Base-by-base conservation (phyloP, 23 red algal species). In the Agarophyton chilense region DNA sequence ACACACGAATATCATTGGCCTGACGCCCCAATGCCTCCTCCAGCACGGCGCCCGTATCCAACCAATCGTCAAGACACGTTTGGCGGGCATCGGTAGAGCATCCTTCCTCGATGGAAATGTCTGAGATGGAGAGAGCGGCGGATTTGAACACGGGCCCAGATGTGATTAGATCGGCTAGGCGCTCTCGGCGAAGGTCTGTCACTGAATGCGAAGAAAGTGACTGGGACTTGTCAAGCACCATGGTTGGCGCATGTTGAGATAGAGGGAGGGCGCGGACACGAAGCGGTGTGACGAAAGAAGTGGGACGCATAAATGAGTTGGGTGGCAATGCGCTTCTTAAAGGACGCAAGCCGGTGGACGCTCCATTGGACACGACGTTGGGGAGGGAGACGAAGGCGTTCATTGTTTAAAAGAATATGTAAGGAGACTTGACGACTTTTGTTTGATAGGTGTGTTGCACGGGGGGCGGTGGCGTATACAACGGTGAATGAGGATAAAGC, bases 21-120 rank as follows among this genome's bases (percentile, higher is more conserved):
- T 95, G 53, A 71, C 53, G 33, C 41, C 85, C 93, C 28, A 95
- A 86, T 1, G 56, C 85, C 18, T 81, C 19, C 50, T 95, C 88
- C 44, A 95, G 72, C 9, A 91, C 18, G 8, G 54, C 76, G 24
- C 73, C 93, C 44, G 84, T 45, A 19, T 87, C 4, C 25, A 80
- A 14, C 93, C 93, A 95, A 13, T 95, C 93, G 14, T 85, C 92
- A 7, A 85, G 63, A 68, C 81, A 77, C 0, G 52, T 60, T 10
- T 78, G 46, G 13, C 51, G 52, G 9, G 65, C n/a, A 17, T 92
- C 89, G 0, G 72, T 73, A 0, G 71, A 65, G 40, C 85, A 76
- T 2, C 50, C 85, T 2, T 67, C 47, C 26, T 61, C 73, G 24
- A 34, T 14, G 18, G 58, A 21, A 29, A 79, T 57, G 43, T 74